Evolutionary conservation across 345 rosid genomes (phyloP).

Genomic region (Carallia pectinifolia): DNA sequence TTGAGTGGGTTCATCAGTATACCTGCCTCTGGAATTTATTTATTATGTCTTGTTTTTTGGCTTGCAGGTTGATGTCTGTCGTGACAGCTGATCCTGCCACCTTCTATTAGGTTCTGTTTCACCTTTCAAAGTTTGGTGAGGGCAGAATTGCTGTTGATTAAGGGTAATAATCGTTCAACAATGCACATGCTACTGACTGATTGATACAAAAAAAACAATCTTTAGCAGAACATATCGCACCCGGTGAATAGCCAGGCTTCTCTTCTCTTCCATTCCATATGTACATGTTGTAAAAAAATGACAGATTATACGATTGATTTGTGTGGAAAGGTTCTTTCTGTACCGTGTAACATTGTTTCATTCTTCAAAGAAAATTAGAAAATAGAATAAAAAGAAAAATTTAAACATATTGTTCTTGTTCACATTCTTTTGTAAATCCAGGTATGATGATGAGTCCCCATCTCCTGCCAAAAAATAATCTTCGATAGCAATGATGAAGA

Average conservation of each 20-base stretch:
- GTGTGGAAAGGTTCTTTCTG: conserved; percentile 48
- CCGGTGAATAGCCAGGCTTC: conserved; percentile 32
- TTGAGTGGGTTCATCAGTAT: too few relatives aligned
- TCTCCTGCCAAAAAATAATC: not conserved
- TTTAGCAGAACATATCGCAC: conserved; percentile 19
- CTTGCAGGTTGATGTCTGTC: conserved; percentile 45
- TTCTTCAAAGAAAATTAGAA: conserved; percentile 41
- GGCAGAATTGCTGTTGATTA: conserved; percentile 38
- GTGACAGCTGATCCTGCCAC: not conserved
- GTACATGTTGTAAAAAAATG: conserved; percentile 68
- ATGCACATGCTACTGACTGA: conserved; percentile 48
- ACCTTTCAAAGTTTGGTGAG: conserved; percentile 11
- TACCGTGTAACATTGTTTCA: conserved; percentile 63
- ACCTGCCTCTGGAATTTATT: too few relatives aligned
- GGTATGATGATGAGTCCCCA: not conserved
- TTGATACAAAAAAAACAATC: conserved; percentile 33
- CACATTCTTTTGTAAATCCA: not conserved
- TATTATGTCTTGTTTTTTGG: not conserved
- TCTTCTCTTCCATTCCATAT: conserved; percentile 39
- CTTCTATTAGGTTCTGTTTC: conserved; percentile 9
- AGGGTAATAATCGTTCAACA: conserved; percentile 20
- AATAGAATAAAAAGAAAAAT: conserved; percentile 11
- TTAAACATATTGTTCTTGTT: not conserved
- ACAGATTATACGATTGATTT: conserved; percentile 43
- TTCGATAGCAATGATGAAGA: not conserved